Percentiles rank a stretch among this genome's conserved stretches.
Conservation (phyloP, 108 stramenopile species). For the Mediolabrus comicus region DNA sequence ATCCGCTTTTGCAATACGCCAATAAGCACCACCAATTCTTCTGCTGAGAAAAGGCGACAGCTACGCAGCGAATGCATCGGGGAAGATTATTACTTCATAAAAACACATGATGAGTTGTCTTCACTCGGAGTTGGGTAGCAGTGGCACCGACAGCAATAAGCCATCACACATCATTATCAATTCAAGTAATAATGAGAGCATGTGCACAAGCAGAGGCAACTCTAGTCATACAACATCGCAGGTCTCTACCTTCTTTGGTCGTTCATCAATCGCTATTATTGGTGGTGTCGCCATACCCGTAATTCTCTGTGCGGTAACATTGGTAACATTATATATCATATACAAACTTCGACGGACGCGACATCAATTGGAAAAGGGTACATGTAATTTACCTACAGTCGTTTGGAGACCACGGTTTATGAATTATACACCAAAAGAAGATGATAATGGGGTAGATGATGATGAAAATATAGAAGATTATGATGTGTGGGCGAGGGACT, state of each 20-base stretch:
- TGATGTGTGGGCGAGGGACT: conserved; percentile 22
- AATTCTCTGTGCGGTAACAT: background rate
- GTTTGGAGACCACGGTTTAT: conserved; percentile 74
- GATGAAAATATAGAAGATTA: conserved; percentile 24
- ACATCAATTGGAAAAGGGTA: conserved; percentile 28
- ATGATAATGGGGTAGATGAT: conserved; percentile 14
- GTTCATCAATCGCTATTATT: background rate
- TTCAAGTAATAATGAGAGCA: background rate
- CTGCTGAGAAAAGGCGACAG: no score
- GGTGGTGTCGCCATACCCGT: background rate
- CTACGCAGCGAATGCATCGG: no score
- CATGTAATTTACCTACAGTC: conserved; percentile 69
- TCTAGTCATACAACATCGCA: background rate
- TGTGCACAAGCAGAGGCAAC: no score
- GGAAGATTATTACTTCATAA: background rate
- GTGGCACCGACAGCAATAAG: no score
- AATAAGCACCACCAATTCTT: no score
- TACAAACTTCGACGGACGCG: conserved; percentile 23
- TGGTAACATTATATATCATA: background rate
- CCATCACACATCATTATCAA: background rate
- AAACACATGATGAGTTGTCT: background rate
- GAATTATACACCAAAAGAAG: conserved; percentile 47
- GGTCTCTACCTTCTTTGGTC: background rate
- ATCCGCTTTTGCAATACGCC: no score
- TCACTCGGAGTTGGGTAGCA: background rate